Evolutionary conservation across 306 rosid genomes (phyloP).

Genomic region (Echinosophora koreensis): DNA sequence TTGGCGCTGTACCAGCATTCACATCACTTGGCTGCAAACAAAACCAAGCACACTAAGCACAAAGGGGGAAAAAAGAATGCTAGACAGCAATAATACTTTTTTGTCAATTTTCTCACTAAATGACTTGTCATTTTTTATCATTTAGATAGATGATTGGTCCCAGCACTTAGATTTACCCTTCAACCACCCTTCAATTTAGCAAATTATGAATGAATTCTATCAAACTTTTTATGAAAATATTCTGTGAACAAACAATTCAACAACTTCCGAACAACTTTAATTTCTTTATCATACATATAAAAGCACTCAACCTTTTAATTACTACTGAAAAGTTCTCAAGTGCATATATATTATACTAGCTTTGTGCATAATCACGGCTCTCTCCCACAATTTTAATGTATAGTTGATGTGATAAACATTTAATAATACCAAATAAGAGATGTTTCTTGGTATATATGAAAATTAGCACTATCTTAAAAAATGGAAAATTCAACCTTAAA

Average conservation of each 20-base stretch:
- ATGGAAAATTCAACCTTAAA: neutral
- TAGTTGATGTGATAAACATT: too few species aligned
- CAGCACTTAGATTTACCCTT: neutral
- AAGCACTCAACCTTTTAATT: too few species aligned
- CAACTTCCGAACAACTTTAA: too few species aligned
- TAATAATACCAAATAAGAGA: too few species aligned
- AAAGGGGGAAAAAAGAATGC: neutral
- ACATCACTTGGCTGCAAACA: slow-evolving; percentile 67
- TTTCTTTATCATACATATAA: too few species aligned
- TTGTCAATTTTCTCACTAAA: neutral
- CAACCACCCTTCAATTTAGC: neutral
- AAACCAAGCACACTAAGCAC: slow-evolving; percentile 15
- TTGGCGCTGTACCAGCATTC: slow-evolving; percentile 54
- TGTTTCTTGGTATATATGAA: too few species aligned
- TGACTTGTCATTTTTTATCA: neutral
- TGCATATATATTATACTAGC: neutral
- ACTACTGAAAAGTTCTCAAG: neutral
- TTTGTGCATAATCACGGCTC: neutral
- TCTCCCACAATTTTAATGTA: neutral
- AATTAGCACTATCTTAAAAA: neutral
- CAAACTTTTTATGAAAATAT: neutral
- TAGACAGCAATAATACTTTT: neutral
- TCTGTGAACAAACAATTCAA: too few species aligned
- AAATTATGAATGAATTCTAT: neutral
- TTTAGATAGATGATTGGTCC: neutral